A percentile compares a stretch with the other conserved stretches of the same genome.
These are phyloP conservation scores for Clonostachys chloroleuca DNA, from an alignment of 2,329 filamentous ascomycete species.

Conservation along the genomic window DNA sequence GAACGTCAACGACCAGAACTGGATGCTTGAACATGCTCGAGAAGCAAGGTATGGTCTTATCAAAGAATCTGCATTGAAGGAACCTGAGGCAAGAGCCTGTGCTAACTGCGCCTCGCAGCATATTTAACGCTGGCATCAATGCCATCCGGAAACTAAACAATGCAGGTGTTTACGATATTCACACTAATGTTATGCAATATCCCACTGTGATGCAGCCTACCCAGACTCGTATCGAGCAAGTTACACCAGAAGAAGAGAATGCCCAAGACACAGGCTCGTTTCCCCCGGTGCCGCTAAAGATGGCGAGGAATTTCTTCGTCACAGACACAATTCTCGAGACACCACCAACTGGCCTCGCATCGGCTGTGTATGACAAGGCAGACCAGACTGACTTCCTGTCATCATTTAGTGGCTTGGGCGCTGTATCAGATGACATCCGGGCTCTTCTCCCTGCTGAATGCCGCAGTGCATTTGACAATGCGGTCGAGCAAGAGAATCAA, in stretches of 20 bases:
- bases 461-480: slow-evolving; percentile 65
- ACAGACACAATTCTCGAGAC: slow-evolving; percentile 51
- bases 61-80: background rate
- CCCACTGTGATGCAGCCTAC: slow-evolving; percentile 87
- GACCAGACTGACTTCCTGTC: slow-evolving; percentile 41
- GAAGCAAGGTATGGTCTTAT: slow-evolving; percentile 71
- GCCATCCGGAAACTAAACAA: slow-evolving; percentile 65
- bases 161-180: slow-evolving; percentile 82
- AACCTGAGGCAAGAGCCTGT: too few species aligned
- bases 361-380: slow-evolving; percentile 35
- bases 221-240: slow-evolving; percentile 75
- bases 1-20: slow-evolving; percentile 88
- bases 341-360: slow-evolving; percentile 39
- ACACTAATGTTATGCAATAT: slow-evolving; percentile 89
- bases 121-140: slow-evolving; percentile 76
- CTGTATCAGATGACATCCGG: slow-evolving; percentile 60
- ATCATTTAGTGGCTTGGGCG: slow-evolving; percentile 56
- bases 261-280: background rate
- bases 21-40: slow-evolving; percentile 92
- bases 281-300: slow-evolving; percentile 35
- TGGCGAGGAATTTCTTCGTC: slow-evolving; percentile 52
- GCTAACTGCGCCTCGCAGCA: slow-evolving; percentile 40
- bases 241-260: slow-evolving; percentile 39
- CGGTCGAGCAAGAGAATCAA: slow-evolving; percentile 56
- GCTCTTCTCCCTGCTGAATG: slow-evolving; percentile 67